phyloP scores from a whole-genome alignment of 106 monocot species.

The Dioscorea alata region DNA sequence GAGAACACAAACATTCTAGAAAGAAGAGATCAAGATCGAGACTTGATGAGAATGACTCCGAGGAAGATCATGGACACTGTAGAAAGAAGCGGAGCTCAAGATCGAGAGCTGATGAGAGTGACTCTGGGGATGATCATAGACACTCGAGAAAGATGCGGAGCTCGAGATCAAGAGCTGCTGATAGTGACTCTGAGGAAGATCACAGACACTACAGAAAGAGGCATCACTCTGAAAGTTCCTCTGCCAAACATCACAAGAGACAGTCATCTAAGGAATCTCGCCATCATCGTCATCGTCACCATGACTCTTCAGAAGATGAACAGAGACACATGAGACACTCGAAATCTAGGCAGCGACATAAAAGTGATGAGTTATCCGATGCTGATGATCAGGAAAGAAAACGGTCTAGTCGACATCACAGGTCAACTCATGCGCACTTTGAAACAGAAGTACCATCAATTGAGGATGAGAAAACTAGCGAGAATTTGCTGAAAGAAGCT shows the following conservation, averaged over 20 bases:
- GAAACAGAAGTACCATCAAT: conserved; percentile 7
- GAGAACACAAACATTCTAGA: background rate
- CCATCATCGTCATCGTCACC: conserved; percentile 9
- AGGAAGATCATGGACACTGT: too few relatives aligned
- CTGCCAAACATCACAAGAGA: background rate
- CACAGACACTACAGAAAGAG: conserved; percentile 32
- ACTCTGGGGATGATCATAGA: too few relatives aligned
- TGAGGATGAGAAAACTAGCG: background rate
- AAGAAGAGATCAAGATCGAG: too few relatives aligned
- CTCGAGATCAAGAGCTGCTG: conserved; percentile 8
- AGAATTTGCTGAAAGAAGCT: background rate
- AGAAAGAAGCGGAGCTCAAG: too few relatives aligned
- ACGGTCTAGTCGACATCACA: conserved; percentile 15
- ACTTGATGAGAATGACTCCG: too few relatives aligned
- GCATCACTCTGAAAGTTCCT: background rate
- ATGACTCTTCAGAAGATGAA: conserved; percentile 39
- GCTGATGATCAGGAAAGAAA: conserved; percentile 24
- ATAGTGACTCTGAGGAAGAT: conserved; percentile 21
- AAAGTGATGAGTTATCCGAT: conserved; percentile 13
- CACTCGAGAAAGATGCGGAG: conserved; percentile 19
- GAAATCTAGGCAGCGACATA: conserved; percentile 8
- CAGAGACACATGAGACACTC: conserved; percentile 15
- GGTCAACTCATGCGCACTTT: conserved; percentile 18
- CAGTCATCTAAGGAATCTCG: conserved; percentile 31
- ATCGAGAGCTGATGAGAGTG: too few relatives aligned